Percentiles rank a stretch among this genome's conserved stretches.
phyloP scores from a whole-genome alignment of 371 early-diverging fungal species.

The Lichtheimia corymbifera region DNA sequence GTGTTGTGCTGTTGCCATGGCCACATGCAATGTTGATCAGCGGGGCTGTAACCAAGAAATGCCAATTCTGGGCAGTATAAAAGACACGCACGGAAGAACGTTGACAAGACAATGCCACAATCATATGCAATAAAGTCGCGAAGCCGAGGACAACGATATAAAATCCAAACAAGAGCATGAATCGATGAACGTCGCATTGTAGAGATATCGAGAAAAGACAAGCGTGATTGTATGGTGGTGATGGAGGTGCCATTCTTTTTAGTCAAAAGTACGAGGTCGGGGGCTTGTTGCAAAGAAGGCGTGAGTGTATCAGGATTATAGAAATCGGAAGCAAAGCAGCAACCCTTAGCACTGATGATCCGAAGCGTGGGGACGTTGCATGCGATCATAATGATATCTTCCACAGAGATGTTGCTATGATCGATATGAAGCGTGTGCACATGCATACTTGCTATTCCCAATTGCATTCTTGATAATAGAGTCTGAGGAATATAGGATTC shows the following conservation, averaged over 20 bases:
- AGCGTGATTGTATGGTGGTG: not conserved
- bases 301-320: not conserved
- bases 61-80: not conserved
- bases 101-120: not conserved
- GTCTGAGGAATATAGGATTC: not conserved
- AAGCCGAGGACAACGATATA: constrained; percentile 1
- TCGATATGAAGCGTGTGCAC: not conserved
- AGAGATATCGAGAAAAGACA: not conserved
- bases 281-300: not conserved
- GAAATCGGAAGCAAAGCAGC: not conserved
- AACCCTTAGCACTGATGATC: not conserved
- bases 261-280: not conserved
- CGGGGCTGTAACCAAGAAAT: not conserved
- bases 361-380: not conserved
- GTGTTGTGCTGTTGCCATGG: not conserved
- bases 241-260: not conserved
- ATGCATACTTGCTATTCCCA: not conserved
- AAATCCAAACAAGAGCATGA: not conserved
- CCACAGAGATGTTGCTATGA: not conserved
- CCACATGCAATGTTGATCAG: not conserved
- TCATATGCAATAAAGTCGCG: not conserved
- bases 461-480: not conserved
- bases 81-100: not conserved
- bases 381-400: not conserved
- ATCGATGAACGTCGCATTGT: not conserved